These are phyloP conservation scores for Artomyces pyxidatus DNA, from an alignment of 768 basidiomycete genomes.

Conservation along the genomic window DNA sequence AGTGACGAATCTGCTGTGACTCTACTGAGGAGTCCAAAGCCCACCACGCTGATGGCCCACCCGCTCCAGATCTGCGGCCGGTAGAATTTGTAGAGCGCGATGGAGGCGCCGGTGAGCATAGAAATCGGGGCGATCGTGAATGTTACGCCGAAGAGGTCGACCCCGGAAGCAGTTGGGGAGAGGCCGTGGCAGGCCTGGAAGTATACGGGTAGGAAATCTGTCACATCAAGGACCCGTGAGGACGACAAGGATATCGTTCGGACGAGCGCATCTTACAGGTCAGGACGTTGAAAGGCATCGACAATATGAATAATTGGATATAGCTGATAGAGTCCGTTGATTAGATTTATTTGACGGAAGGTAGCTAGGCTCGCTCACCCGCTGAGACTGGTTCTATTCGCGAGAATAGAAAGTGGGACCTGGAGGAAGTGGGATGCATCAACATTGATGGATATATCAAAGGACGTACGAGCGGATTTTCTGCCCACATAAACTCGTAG, in stretches of 20 bases:
- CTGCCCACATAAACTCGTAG: conserved; percentile 29
- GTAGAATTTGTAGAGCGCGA: conserved; percentile 25
- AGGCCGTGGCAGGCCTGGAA: conserved; percentile 34
- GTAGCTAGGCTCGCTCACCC: conserved; percentile 12
- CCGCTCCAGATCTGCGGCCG: conserved; percentile 25
- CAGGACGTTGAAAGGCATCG: background rate
- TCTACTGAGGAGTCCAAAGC: conserved; percentile 28
- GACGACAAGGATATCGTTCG: background rate
- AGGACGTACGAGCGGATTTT: conserved; percentile 24
- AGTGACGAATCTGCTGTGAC: conserved; percentile 21
- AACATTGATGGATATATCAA: background rate
- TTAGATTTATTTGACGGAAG: too few relatives aligned
- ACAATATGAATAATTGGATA: conserved; percentile 18
- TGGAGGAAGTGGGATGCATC: background rate
- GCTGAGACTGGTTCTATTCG: conserved; percentile 23
- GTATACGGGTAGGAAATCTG: conserved; percentile 34
- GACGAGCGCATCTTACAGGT: conserved; percentile 12
- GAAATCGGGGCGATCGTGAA: conserved; percentile 25
- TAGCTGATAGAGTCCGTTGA: conserved; percentile 21
- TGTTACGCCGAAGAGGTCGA: conserved; percentile 23
- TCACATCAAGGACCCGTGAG: too few relatives aligned
- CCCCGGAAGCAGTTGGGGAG: conserved; percentile 28
- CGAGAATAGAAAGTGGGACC: conserved; percentile 20
- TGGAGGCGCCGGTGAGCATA: conserved; percentile 24
- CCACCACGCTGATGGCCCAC: conserved; percentile 26